Base-by-base conservation (phyloP, 2,329 filamentous ascomycete genomes). In the Xylaria hypoxylon region DNA sequence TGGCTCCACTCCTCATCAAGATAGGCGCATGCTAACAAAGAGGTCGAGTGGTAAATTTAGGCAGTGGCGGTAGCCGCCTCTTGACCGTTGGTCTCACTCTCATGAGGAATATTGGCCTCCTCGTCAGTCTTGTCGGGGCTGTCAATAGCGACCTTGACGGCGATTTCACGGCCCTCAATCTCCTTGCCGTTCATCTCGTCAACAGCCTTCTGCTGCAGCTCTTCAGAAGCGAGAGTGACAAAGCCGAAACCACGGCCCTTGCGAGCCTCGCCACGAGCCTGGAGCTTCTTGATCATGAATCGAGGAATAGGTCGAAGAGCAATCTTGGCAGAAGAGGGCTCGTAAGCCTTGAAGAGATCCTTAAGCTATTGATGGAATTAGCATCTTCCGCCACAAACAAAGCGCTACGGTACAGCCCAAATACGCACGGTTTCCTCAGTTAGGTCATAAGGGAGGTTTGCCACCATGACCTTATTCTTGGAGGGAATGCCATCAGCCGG, bases 261-360 rank as follows among this genome's bases (percentile, higher is more conserved):
- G 86, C 96, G 96, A 77, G 95, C 90, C 86, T 99, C 96, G 79
- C 94, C 94, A 80, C 96, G 95, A 77, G 95, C 94, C 85, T 97
- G 94, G 70, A 99, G 93, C 89, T 99, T 99, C 91, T 97, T 97
- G 84, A 99, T 96, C 96, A 99, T 99, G 87, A 98, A 99, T 77
- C 95, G 94, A 75, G 96, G 96, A 74, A 99, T 99, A 59, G 96
- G 96, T 77, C 96, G 95, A 75, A 99, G 93, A 73, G 96, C 96
- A 78, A 99, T 98, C 90, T 98, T 99, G 81, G 96, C 95, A 72
- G 94, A 96, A 74, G 91, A 91, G 69, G 96, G 96, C 79, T 94
- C 87, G 86, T 97, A 99, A 70, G 89, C 92, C 77, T 89, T 87
- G 84, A 99, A 99, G 77, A 99, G 92, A 81, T 99, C 95, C 85